Base-by-base conservation (phyloP, 305 asterid species). In the Fraxinus greggii region DNA sequence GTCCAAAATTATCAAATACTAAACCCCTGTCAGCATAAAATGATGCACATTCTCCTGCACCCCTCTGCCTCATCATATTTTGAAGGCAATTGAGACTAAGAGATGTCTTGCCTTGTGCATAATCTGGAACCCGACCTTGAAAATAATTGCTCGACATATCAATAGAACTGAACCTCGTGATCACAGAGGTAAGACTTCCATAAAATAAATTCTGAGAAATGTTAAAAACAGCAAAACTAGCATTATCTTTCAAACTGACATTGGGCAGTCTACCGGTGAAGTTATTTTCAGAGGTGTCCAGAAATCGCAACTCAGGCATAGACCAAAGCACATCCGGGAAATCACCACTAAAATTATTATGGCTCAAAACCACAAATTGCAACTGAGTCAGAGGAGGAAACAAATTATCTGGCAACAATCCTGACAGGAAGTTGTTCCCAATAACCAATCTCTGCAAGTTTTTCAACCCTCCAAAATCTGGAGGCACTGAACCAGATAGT, bases 71-170 rank as follows among this genome's bases (percentile, higher is more conserved):
- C 2, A 84, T 56, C 72, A 29, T 74, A 28, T 83, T 84, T 75
- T 79, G 88, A 12, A 90, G 90, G 86, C 95, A 91, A 82, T 91
- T 91, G 61, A 79, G 74, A 65, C 69, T 59, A 75, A 85, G 33
- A 51, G 86, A 80, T 45, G 35, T 84, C 3, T 86, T 86, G 65
- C 79, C 79, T 45, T 33, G 87, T 72, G 85, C 90, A 79, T 84
- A 88, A 78, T 40, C 81, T 3, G 97, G 97, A 86, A 90, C 87
- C 3, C 76, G 88, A 4, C 99, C 97, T 89, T 94, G 90, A 26
- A 95, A 90, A 85, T 91, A 92, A 83, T 95, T 95, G 8, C 91
- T 90, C 0, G 97, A 91, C 80, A 93, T 82, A 88, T 95, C 96
- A 65, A 89, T 78, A 76, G 82, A 87, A 78, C 91, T 36, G 81